Base-by-base conservation (phyloP, 2,329 filamentous ascomycete species). In the Thielaviopsis populi region DNA sequence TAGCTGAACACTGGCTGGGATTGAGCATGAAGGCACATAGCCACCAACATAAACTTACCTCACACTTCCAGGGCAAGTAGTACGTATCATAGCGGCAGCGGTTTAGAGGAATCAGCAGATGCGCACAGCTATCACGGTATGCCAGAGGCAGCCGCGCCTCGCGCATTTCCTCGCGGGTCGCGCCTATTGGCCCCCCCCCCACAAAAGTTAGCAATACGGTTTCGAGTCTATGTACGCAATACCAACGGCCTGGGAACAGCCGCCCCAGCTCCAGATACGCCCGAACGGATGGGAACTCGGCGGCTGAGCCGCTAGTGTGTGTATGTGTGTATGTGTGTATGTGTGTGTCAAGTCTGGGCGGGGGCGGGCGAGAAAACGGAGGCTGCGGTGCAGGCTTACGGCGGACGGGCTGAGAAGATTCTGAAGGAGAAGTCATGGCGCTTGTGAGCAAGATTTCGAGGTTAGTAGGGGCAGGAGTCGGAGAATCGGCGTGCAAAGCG, bases 11-110 rank as follows among this genome's bases (percentile, higher is more conserved):
- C 11, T 24, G 46, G 19, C 46, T 10, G 11, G 3, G 22, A 11
- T 50, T 50, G 24, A 15, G 24, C 8, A 27, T 17, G 8, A 8
- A 7, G 19, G 17, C 11, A 17, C 24, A 27, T 24, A 50, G 46
- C 46, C 22, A 24, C 24, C 13, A 46, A 15, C 27, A 33, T 19
- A 56, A 42, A 76, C 87, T 70, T 82, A 97, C 94, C 83, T 89
- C 84, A 76, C 94, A 99, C 82, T 95, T 96, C 94, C 94, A 99
- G 19, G 91, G 91, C 71, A 96, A 78, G 76, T 96, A 99, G 79
- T 88, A 97, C 68, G 90, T 88, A 70, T 95, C 87, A 76, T 84
- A 83, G 67, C 94, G 91, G 82, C 94, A 99, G 72, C 88, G 87
- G 79, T 99, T 99, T 70, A 99, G 82, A 17, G 94, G 94, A 68